Conservation (phyloP, 2,329 filamentous ascomycete genomes). For the Colletotrichum sp. region DNA sequence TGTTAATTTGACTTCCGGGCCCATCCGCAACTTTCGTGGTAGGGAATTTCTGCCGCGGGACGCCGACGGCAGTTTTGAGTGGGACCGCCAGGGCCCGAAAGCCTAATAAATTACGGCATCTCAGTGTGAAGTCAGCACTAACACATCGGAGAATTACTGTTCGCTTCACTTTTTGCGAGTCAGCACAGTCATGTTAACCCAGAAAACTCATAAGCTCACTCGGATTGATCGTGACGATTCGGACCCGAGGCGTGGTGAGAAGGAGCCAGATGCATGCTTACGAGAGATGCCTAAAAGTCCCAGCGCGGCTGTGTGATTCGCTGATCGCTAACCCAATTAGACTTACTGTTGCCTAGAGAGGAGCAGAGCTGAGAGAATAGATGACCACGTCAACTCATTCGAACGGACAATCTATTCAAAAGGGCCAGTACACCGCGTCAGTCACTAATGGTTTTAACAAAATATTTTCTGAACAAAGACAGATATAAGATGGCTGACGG, state of each 20-base stretch:
- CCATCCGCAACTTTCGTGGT: neutral
- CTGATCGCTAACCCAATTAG: neutral
- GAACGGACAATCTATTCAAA: neutral
- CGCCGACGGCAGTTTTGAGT: neutral
- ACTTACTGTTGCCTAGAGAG: neutral
- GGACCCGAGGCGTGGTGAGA: neutral
- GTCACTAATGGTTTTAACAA: neutral
- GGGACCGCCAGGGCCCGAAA: neutral
- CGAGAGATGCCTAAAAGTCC: neutral
- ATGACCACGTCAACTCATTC: neutral
- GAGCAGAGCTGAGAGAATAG: neutral
- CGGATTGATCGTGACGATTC: neutral
- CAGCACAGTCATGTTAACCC: neutral
- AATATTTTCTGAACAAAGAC: neutral
- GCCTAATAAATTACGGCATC: neutral
- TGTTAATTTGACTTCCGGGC: neutral
- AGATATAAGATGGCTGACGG: neutral
- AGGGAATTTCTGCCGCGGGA: neutral
- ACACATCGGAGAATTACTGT: neutral
- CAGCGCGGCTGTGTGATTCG: neutral
- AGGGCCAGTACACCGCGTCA: fast-evolving
- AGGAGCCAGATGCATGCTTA: neutral
- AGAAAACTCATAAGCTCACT: neutral
- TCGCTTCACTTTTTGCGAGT: neutral
- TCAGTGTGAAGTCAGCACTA: neutral